Evolutionary conservation across 176 grass and related monocot genomes (phyloP), one percentile per base, ranked within the genome.

Genomic region (Oryza glumipatula): DNA sequence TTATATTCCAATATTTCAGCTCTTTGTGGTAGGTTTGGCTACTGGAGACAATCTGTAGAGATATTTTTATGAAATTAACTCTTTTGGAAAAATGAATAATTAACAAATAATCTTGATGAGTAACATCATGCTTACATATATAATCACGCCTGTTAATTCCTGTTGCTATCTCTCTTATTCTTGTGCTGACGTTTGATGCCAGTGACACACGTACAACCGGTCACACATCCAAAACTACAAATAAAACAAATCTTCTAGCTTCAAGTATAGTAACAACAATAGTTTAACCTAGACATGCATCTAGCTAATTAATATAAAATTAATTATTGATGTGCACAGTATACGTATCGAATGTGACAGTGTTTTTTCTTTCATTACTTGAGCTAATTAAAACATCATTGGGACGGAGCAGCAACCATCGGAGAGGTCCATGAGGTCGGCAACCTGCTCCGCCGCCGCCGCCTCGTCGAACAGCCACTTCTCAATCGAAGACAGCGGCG

Each of bases 401-500:
- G 84, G 80, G 43, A 89, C 87, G 56, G 91, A 86, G 87, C 72
- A 92, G 84, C 80, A 73, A 28, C 35, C 87, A 11, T 86, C 68
- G 28, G 87, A 84, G 16, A 87, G 84, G 46, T 84, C 84, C 83
- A 92, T 77, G 0, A 82, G 83, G 49, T 89, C 92, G 30, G 66
- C 70, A 43, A 80, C 76, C 54, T 86, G 72, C 78, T 86, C 88
- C 2, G 80, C 66, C 2, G 80, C 66, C 2, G 80, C 66, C 9
- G 89, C 75, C 73, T 97, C 94, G 7, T 97, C 89, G 3, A 97
- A 76, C 68, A 97, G 76, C 94, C 94, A 97, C 78, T 90, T 90
- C 82, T 97, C 94, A 48, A 97, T 89, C 24, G 90, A 72, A 13
- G 82, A 92, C 87, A 97, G 68, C 1, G 87, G 90, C 66, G 81